Percentiles rank a stretch among this genome's conserved stretches.
Evolutionary conservation across 2,329 filamentous ascomycete species (phyloP).

Genomic region (Aspergillus texensis): DNA sequence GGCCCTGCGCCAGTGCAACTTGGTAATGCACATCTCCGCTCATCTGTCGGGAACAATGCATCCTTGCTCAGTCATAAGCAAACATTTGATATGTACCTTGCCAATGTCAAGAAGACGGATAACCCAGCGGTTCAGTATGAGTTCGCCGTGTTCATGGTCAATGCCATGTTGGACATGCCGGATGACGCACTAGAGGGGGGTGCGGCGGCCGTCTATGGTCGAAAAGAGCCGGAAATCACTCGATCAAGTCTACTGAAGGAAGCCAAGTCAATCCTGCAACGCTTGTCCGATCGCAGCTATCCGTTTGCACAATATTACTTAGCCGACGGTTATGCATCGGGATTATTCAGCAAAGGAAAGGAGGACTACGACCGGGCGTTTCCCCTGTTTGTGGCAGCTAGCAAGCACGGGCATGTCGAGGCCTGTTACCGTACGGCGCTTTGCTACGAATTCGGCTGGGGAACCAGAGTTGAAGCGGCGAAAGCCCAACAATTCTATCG

Average conservation of each 20-base stretch:
- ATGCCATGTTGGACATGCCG: constrained; percentile 79
- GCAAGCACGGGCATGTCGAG: constrained; percentile 96
- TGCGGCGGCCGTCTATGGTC: constrained; percentile 22
- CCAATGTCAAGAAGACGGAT: constrained; percentile 96
- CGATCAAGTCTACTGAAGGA: constrained; percentile 74
- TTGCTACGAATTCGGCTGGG: constrained; percentile 99
- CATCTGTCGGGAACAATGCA: constrained; percentile 82
- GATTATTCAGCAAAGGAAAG: constrained; percentile 92
- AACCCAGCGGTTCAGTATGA: constrained; percentile 91
- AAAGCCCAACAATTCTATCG: constrained; percentile 95
- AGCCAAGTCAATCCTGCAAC: constrained; percentile 85
- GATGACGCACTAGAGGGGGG: constrained; percentile 48
- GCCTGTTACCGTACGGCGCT: constrained; percentile 90
- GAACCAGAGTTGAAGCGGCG: constrained; percentile 81
- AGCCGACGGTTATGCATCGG: constrained; percentile 89
- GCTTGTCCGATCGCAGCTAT: constrained; percentile 82
- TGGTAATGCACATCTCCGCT: constrained; percentile 80
- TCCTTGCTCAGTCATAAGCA: constrained; percentile 89
- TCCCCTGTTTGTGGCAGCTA: constrained; percentile 86
- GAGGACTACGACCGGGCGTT: constrained; percentile 91
- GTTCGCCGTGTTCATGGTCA: constrained; percentile 92
- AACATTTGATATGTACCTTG: constrained; percentile 95
- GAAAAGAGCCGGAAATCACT: constrained; percentile 49
- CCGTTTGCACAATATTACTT: constrained; percentile 98
- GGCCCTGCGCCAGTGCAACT: constrained; percentile 65